A percentile compares a stretch with the other conserved stretches of the same genome.
These are phyloP conservation scores for Chamaecyparis obtusa DNA, from an alignment of 75 land plant species.

Conservation along the genomic window DNA sequence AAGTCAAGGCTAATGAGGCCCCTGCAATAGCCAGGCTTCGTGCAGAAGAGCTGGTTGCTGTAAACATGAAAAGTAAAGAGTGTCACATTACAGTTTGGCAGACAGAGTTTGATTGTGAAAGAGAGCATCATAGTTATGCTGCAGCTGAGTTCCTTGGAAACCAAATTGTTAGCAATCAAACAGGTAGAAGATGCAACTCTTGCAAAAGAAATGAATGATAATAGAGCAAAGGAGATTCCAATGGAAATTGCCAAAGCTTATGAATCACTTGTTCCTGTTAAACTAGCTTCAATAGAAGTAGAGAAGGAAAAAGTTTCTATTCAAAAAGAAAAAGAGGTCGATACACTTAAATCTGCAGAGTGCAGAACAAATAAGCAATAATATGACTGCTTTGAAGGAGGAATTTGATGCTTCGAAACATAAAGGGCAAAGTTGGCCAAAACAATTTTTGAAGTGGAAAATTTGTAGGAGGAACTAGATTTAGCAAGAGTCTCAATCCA, in stretches of 20 bases:
- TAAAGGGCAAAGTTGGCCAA: slow-evolving; percentile 39
- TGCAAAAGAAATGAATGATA: slow-evolving; percentile 27
- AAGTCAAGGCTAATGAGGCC: slow-evolving; percentile 32
- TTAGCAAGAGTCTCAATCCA: slow-evolving; percentile 15
- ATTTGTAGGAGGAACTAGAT: slow-evolving; percentile 39
- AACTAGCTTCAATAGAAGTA: slow-evolving; percentile 48
- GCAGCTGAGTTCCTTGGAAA: slow-evolving; percentile 53
- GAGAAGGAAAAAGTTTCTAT: slow-evolving; percentile 47
- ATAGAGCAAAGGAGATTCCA: slow-evolving; percentile 37
- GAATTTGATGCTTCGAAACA: slow-evolving; percentile 37
- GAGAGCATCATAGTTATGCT: slow-evolving; percentile 36
- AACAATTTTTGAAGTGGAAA: slow-evolving; percentile 34
- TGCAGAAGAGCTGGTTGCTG: slow-evolving; percentile 44
- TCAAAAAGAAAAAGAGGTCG: slow-evolving; percentile 32
- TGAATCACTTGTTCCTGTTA: slow-evolving; percentile 49
- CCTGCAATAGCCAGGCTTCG: slow-evolving; percentile 37
- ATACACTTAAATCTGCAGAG: slow-evolving; percentile 8
- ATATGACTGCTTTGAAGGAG: slow-evolving; percentile 32
- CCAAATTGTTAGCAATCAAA: slow-evolving; percentile 37
- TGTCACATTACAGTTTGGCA: slow-evolving; percentile 14
- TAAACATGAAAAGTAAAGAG: neutral
- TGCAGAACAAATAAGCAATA: slow-evolving; percentile 37
- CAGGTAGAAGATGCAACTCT: slow-evolving; percentile 40
- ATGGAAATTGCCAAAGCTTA: slow-evolving; percentile 43
- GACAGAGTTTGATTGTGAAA: slow-evolving; percentile 40